Evolutionary conservation across 257 asterid genomes (phyloP), one percentile per base, ranked within the genome.

Genomic region (Rehmannia glutinosa): DNA sequence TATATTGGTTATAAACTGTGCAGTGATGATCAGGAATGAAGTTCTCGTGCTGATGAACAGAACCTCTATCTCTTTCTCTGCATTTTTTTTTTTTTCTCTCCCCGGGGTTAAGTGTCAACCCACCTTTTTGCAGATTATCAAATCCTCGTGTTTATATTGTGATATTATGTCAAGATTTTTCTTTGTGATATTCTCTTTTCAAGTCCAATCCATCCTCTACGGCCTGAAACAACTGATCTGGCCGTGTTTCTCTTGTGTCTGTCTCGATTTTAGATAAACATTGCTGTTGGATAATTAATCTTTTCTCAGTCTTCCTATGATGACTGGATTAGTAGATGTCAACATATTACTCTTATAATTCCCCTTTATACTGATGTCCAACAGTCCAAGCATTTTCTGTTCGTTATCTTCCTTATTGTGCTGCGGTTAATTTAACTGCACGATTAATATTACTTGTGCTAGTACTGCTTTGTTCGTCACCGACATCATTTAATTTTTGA

Each of bases 401-500:
- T 47, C 35, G 58, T 45, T 59, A 51, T 60, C 16, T n/a, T 6
- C 68, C 38, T 15, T 35, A 45, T 33, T 17, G 47, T 60, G 19
- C 52, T 52, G 16, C 3, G 3, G 56, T n/a, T 32, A 33, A n/a
- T 58, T 32, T 8, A 32, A 32, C 8, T 32, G n/a, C 35, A 19
- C 24, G 8, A 3, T 8, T 8, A 50, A 11, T 19, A 24, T 12
- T 11, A 13, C 4, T 5, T 10, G 35, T 3, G 12, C 35, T n/a
- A n/a, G n/a, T n/a, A n/a, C n/a, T n/a, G n/a, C 5, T 54, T 28
- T 36, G 4, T 41, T 39, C 11, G 39, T 17, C 36, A 25, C 39
- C 43, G 71, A 60, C 38, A 19, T 62, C 17, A 42, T 57, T 43
- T 67, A 24, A 43, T 39, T 61, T 23, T 62, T 20, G 35, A 27